Percentiles rank a stretch among this genome's conserved stretches.
phyloP scores from a whole-genome alignment of 2,329 filamentous ascomycete genomes.

The Botrytis fabae region DNA sequence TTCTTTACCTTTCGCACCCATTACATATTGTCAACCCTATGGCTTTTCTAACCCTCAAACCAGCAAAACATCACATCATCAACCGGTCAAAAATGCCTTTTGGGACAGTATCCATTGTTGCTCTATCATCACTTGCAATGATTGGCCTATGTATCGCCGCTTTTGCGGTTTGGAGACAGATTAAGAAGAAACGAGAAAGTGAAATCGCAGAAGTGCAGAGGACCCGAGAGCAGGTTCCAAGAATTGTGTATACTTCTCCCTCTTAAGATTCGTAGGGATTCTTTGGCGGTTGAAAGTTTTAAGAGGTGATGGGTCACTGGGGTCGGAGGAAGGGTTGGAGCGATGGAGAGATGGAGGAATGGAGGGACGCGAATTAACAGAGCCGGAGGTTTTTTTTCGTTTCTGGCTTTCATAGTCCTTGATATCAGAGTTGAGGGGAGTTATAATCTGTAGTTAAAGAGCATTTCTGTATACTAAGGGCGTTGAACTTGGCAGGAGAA shows the following conservation, averaged over 20 bases:
- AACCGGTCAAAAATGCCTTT: not conserved
- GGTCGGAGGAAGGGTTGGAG: not conserved
- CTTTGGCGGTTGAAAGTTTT: not conserved
- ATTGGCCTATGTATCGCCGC: not conserved
- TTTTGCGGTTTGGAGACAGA: not conserved
- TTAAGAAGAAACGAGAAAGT: not conserved
- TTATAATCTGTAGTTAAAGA: not conserved
- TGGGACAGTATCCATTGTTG: not conserved
- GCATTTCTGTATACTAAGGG: not conserved
- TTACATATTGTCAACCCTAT: not conserved
- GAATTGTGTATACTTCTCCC: not conserved
- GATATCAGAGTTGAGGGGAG: not conserved
- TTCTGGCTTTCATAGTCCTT: not conserved
- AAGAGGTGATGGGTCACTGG: too few relatives aligned
- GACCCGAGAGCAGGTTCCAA: not conserved
- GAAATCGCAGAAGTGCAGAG: not conserved
- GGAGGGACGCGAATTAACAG: not conserved
- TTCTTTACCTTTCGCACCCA: rapidly evolving
- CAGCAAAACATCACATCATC: not conserved
- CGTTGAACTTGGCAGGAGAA: not conserved
- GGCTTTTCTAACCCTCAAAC: not conserved
- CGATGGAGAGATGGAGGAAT: not conserved
- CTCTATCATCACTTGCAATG: not conserved
- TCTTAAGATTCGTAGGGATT: not conserved
- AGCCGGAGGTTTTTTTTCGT: not conserved